Evolutionary conservation across 768 basidiomycete species (phyloP).

Genomic region (Hericium erinaceus): DNA sequence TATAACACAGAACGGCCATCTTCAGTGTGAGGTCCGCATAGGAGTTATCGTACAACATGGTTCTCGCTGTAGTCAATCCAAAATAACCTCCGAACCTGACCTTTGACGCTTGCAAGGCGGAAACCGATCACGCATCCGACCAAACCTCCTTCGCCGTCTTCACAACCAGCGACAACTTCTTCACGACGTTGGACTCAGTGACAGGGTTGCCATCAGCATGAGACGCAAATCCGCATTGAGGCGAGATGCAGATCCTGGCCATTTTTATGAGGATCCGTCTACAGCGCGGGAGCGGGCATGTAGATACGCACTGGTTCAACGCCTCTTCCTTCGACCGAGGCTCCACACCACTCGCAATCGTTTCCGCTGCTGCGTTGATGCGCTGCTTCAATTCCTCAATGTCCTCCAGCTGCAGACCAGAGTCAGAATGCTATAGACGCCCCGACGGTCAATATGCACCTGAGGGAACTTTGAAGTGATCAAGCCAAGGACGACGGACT

Average conservation of each 20-base stretch:
- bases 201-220: conserved; percentile 37
- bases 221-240: conserved; percentile 44
- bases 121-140: not conserved
- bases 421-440: not conserved
- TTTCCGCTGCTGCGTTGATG: conserved; percentile 33
- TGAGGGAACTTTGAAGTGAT: conserved; percentile 33
- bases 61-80: too few species aligned
- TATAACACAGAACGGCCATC: too few species aligned
- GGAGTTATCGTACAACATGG: too few species aligned
- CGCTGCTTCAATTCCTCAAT: conserved; percentile 29
- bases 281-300: not conserved
- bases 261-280: not conserved
- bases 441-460: not conserved
- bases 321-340: conserved; percentile 31
- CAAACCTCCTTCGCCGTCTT: conserved; percentile 20
- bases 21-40: too few species aligned
- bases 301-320: conserved; percentile 25
- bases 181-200: conserved; percentile 25
- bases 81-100: too few species aligned
- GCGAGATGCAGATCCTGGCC: conserved; percentile 32
- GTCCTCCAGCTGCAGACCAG: conserved; percentile 29
- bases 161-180: conserved; percentile 26
- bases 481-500: conserved; percentile 33
- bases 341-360: conserved; percentile 30
- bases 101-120: too few species aligned